Conservation (phyloP, 306 rosid genomes). For the Rosa multiflora region DNA sequence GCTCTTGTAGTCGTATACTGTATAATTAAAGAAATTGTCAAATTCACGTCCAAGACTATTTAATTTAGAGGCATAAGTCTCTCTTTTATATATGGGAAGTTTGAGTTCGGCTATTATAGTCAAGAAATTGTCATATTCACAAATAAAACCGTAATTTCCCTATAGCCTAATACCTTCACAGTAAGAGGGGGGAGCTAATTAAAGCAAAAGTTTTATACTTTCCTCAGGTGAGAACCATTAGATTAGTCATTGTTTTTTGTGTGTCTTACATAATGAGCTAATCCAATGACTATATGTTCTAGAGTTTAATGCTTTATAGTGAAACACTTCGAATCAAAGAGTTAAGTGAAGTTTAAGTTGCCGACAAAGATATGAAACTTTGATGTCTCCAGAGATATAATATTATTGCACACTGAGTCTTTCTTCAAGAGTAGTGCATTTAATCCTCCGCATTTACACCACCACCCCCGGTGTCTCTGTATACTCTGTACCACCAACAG, state of each 20-base stretch:
- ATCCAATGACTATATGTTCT: too few species aligned
- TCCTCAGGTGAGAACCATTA: accelerated
- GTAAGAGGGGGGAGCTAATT: too few species aligned
- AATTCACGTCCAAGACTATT: too few species aligned
- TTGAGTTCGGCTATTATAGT: too few species aligned
- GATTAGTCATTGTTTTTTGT: not conserved
- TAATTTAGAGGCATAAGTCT: too few species aligned
- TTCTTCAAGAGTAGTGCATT: not conserved
- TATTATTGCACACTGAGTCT: not conserved
- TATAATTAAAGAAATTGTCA: not conserved
- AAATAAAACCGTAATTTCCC: not conserved
- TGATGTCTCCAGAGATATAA: not conserved
- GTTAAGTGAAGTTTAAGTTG: too few species aligned
- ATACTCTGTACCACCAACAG: not conserved
- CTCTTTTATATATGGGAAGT: too few species aligned
- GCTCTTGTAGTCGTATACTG: too few species aligned
- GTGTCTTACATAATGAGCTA: not conserved
- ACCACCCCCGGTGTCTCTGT: not conserved
- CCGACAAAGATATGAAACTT: not conserved
- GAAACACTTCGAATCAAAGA: too few species aligned
- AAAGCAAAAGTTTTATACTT: too few species aligned
- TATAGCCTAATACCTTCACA: not conserved
- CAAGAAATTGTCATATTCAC: too few species aligned
- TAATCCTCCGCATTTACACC: not conserved
- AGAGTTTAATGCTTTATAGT: too few species aligned